Evolutionary conservation across 2,329 filamentous ascomycete species (phyloP), one percentile per base, ranked within the genome.

Genomic region (Xylaria sp.): DNA sequence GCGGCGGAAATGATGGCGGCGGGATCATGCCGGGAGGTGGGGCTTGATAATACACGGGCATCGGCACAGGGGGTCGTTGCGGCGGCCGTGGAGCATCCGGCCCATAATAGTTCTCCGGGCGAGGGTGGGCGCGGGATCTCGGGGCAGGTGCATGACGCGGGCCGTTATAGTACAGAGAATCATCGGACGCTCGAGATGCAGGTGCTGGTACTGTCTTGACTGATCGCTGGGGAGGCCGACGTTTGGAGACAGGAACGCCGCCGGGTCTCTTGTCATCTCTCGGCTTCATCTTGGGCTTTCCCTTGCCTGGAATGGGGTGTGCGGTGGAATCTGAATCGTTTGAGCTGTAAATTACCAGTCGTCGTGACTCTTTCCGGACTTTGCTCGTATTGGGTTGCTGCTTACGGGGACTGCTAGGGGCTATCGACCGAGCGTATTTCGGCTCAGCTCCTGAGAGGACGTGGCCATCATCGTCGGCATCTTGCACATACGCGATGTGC

Each of bases 311-410:
- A 18, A 55, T 52, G 4, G 63, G 73, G 35, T 77, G 77, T 44
- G 74, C 70, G 13, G 76, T 79, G n/a, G 70, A 69, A 63, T 70
- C 68, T 58, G 60, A 63, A 58, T 65, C 65, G 59, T 63, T 59
- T 56, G 47, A 77, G 73, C 66, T 80, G 76, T 76, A 73, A 11
- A 77, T 74, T 48, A 74, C 73, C 61, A 46, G 54, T 73, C 55
- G 76, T 55, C 71, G 67, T 58, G 71, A 71, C 48, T 79, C 68
- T 62, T 70, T 77, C 62, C 79, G 77, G 49, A 78, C 74, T 68
- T 77, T 80, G 63, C 80, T 71, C 18, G 78, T 82, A 69, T 83
- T 84, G 67, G 82, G 77, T 37, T 75, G 76, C 66, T 82, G 76
- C 63, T 79, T 82, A 54, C 67, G 70, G 54, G 70, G 68, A 8